These are phyloP conservation scores for Ophiostoma quercus DNA, from an alignment of 2,329 filamentous ascomycete genomes.

Conservation along the genomic window DNA sequence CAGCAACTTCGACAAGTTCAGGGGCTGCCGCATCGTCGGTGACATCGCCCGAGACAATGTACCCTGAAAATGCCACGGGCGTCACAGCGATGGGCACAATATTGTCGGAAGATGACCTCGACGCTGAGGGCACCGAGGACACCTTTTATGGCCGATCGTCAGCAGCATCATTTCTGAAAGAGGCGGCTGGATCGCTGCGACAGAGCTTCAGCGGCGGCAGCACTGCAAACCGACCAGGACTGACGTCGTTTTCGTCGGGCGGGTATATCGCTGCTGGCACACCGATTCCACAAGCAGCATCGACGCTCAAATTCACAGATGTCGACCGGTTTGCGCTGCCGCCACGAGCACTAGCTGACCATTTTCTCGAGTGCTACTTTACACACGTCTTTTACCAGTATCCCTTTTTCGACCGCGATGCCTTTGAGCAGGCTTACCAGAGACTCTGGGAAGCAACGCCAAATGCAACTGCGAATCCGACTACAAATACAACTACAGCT, in stretches of 20 bases:
- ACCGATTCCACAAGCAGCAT: neutral
- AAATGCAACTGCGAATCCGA: neutral
- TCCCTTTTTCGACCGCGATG: neutral
- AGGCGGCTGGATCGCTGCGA: neutral
- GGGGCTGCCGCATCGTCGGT: neutral
- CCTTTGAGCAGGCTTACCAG: neutral
- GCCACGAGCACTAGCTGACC: neutral
- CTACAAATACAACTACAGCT: neutral
- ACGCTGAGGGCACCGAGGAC: conserved; percentile 10
- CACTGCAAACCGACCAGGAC: neutral
- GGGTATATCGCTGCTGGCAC: neutral
- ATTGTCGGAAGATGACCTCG: conserved; percentile 22
- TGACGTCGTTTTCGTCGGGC: neutral
- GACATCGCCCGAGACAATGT: conserved; percentile 16
- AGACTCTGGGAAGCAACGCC: neutral
- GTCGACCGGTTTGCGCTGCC: neutral
- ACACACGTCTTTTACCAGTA: neutral
- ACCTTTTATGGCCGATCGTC: neutral
- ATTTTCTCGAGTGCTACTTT: neutral
- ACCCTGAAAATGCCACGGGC: conserved; percentile 16
- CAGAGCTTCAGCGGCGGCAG: neutral
- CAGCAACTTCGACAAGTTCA: neutral
- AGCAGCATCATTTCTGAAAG: neutral
- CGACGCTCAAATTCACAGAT: neutral
- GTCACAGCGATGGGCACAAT: conserved; percentile 24